These are phyloP conservation scores for Bolboschoenoplectus hybrid DNA, from an alignment of 202 grass and related monocot genomes.

Conservation along the genomic window DNA sequence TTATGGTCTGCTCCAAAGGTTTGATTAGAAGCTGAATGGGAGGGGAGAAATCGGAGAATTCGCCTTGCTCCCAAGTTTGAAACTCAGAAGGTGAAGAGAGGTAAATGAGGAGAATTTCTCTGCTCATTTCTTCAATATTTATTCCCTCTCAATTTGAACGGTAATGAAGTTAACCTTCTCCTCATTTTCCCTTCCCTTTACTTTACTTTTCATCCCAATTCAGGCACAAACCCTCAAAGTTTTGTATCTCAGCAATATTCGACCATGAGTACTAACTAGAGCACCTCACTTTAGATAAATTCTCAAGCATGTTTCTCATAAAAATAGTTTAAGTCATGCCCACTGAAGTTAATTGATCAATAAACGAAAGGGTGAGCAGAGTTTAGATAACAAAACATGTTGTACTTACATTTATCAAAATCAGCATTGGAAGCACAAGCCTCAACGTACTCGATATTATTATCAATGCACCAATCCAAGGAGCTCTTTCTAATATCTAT, in stretches of 20 bases:
- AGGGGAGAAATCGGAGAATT: background rate
- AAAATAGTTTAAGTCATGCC: background rate
- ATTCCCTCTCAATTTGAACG: background rate
- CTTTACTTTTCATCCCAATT: background rate
- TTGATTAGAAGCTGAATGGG: background rate
- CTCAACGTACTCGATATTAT: constrained; percentile 88
- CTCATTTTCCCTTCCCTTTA: too few relatives aligned
- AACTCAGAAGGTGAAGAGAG: background rate
- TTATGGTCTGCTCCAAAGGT: background rate
- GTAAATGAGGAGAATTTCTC: background rate
- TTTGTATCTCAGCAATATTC: background rate
- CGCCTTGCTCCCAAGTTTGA: background rate
- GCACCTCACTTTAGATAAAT: background rate
- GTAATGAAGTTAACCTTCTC: background rate
- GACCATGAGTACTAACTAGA: background rate
- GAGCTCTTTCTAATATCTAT: constrained; percentile 61
- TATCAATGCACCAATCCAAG: constrained; percentile 65
- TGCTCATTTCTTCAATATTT: background rate
- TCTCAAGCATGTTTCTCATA: background rate
- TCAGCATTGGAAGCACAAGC: constrained; percentile 77
- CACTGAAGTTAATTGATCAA: background rate
- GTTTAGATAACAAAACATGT: constrained; percentile 10
- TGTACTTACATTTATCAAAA: constrained; percentile 88
- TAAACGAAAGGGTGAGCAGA: background rate
- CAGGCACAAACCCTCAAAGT: background rate